Base-by-base conservation (phyloP, 169 alveolate genomes). In the Plasmodium vinckei region DNA sequence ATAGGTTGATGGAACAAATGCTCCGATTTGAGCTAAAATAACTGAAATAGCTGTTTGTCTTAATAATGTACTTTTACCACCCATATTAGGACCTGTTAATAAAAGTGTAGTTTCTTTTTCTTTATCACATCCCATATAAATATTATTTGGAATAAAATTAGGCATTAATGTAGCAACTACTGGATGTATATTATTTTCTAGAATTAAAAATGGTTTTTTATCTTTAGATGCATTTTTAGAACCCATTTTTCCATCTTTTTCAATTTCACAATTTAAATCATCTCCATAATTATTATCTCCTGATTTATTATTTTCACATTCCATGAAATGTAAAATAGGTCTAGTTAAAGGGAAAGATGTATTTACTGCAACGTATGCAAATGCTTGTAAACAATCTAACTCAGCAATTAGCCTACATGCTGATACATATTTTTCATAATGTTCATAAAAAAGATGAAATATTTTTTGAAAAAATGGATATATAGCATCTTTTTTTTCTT, bases 41-140 rank as follows among this genome's bases (percentile, higher is more conserved):
- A 97, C 98, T 9, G 99, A 95, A 13, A 98, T 92, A 49, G 99
- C 97, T 5, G 98, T 95, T 94, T 98, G 99, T 54, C 99, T 91
- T 63, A 98, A 95, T 15, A 98, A 88, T 0, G 99, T 99, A 42
- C 99, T 96, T 93, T 99, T 99, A 39, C 99, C 99, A 21, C 99
- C 99, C 99, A 99, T 99, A 92, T 99, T 99, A 27, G 99, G 99
- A 0, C 99, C 99, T 9, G 99, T 98, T 54, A 99, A 94, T 63
- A 99, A 95, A 47, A 97, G 54, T 6, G 92, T 67, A 0, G 72
- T 33, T 59, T 64, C 60, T 44, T 56, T 71, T 54, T 77, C 93
- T 39, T 84, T 87, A 27, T 73, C 68, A 46, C 91, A 79, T 23
- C 87, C 82, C 71, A 96, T 82, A 44, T 57, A 64, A 17, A 94